phyloP scores from a whole-genome alignment of 1,139 yeast species.

The Lodderomyces theae region DNA sequence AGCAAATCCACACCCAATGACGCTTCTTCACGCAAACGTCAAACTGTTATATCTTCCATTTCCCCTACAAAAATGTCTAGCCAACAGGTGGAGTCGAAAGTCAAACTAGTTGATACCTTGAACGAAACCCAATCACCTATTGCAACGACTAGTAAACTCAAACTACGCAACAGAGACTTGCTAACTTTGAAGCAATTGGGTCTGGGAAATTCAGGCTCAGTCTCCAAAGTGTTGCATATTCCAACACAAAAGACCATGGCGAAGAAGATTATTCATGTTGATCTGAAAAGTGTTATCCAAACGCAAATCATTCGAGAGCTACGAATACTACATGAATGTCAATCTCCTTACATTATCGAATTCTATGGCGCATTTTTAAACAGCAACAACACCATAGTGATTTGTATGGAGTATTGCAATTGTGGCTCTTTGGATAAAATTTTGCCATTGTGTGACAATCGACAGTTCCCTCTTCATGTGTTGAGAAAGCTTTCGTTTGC shows the following conservation, averaged over 20 bases:
- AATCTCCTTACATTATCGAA: slow-evolving; percentile 76
- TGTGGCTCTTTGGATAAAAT: slow-evolving; percentile 90
- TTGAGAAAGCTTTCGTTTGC: slow-evolving; percentile 73
- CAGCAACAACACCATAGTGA: slow-evolving; percentile 64
- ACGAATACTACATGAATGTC: slow-evolving; percentile 87
- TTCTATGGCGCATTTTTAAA: slow-evolving; percentile 85
- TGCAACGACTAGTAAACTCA: slow-evolving; percentile 39
- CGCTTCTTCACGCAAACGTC: slow-evolving; percentile 27
- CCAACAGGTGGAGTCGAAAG: slow-evolving; percentile 17
- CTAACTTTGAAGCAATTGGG: slow-evolving; percentile 78
- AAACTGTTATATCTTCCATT: slow-evolving; percentile 44
- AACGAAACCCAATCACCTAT: slow-evolving; percentile 27
- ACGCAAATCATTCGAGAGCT: slow-evolving; percentile 86
- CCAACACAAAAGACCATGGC: slow-evolving; percentile 92
- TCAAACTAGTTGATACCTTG: slow-evolving; percentile 4
- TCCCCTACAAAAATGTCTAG: slow-evolving; percentile 38
- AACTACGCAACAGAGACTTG: slow-evolving; percentile 65
- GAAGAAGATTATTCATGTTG: slow-evolving; percentile 81
- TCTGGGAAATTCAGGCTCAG: slow-evolving; percentile 92
- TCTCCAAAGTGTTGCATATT: slow-evolving; percentile 79
- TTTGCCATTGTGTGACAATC: slow-evolving; percentile 46
- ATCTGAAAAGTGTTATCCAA: slow-evolving; percentile 75
- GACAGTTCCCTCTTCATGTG: slow-evolving; percentile 57
- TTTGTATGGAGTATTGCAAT: slow-evolving; percentile 95
- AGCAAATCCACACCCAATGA: slow-evolving; percentile 7